Percentiles rank a stretch among this genome's conserved stretches.
phyloP scores from a whole-genome alignment of 768 basidiomycete species.

The Suillus weaverae region DNA sequence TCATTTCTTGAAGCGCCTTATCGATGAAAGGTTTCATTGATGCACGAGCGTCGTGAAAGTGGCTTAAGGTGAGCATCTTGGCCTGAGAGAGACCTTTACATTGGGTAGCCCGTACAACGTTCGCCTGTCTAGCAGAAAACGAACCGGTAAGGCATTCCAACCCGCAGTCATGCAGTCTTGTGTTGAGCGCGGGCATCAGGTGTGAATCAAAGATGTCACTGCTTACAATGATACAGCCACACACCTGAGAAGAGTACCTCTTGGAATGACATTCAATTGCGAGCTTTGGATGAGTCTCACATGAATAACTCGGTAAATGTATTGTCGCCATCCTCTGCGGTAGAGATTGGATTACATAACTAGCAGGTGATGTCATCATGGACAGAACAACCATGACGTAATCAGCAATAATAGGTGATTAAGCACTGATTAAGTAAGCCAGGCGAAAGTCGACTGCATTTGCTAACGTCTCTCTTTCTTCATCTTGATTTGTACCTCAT shows the following conservation, averaged over 20 bases:
- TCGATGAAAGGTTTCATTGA: conserved; percentile 41
- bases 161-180: not conserved
- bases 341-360: not conserved
- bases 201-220: not conserved
- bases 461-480: not conserved
- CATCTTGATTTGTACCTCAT: not conserved
- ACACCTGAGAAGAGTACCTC: not conserved
- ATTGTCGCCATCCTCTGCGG: not conserved
- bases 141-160: not conserved
- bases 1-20: conserved; percentile 52
- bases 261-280: not conserved
- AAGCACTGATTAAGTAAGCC: not conserved
- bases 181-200: not conserved
- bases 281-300: not conserved
- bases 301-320: not conserved
- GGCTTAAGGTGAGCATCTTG: not conserved
- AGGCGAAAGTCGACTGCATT: not conserved
- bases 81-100: not conserved
- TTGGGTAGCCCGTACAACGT: not conserved
- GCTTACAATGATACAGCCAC: not conserved
- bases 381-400: not conserved
- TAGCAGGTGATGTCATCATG: not conserved
- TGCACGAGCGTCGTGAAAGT: not conserved
- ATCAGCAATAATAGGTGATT: not conserved
- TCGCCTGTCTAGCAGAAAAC: not conserved